Evolutionary conservation across 345 rosid genomes (phyloP), one percentile per base, ranked within the genome.

Genomic region (Citrus sp.): DNA sequence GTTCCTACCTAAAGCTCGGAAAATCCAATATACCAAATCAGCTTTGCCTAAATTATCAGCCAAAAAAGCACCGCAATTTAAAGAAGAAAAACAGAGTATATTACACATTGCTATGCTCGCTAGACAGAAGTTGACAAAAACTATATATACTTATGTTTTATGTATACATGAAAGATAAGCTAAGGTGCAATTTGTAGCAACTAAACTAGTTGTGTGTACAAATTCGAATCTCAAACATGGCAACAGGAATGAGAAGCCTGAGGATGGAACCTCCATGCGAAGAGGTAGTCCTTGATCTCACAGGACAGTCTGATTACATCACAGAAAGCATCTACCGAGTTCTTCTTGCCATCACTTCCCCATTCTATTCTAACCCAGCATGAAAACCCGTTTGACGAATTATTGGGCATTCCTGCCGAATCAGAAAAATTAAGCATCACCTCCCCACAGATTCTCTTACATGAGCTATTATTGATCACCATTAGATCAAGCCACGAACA

Each of bases 291-390:
- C 78, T 86, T 96, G 77, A 92, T 85, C 38, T 85, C 85, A 78
- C 97, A 92, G 6, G 81, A 79, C 65, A 92, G 79, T 80, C 85
- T 90, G 54, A 67, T 83, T 22, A 90, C 99, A 68, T 95, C 92
- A 73, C 98, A 93, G 65, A 88, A 92, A 7, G 98, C 89, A 70
- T 76, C 68, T 64, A 87, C 80, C 6, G 78, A 80, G 67, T 78
- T 83, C 83, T 89, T 91, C 80, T 84, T 84, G 37, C 89, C 93
- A 3, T 81, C 84, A 42, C 77, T 87, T 46, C 84, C 91, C 99
- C 99, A 96, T 51, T 90, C 97, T 72, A 96, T 94, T 85, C 84
- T 92, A 78, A 83, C 97, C 98, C 99, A 90, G 82, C 99, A 92
- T 30, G 93, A 89, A 75, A 96, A 96, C 75, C 92, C 91, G 34